A percentile compares a stretch with the other conserved stretches of the same genome.
Evolutionary conservation across 305 asterid genomes (phyloP).

Genomic region (Salvia sclarea): DNA sequence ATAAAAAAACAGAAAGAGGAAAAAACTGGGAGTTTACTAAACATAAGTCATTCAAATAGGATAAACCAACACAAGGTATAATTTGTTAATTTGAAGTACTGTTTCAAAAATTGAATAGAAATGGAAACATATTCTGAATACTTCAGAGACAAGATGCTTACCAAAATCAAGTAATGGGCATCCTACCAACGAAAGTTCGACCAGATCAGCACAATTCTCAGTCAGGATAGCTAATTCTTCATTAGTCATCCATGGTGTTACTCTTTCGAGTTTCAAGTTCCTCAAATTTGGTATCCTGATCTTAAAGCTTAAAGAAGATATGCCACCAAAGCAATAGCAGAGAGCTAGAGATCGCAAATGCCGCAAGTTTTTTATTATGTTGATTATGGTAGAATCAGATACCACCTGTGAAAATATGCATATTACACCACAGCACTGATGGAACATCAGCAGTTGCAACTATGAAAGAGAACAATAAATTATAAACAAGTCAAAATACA

Average conservation of each 20-base stretch:
- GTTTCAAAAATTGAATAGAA: no score
- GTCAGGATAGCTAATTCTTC: constrained; percentile 64
- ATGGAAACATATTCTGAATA: constrained; percentile 19
- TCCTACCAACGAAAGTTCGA: constrained; percentile 72
- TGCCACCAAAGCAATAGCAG: constrained; percentile 80
- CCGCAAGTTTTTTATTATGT: constrained; percentile 48
- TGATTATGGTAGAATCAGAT: constrained; percentile 61
- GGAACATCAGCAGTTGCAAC: constrained; percentile 17
- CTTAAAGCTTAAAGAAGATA: constrained; percentile 62
- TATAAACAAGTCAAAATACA: no score
- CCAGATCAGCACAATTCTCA: constrained; percentile 60
- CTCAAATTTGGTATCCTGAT: constrained; percentile 64
- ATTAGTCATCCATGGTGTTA: constrained; percentile 76
- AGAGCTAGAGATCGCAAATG: constrained; percentile 62
- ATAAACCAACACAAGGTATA: no score
- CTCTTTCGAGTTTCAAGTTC: constrained; percentile 85
- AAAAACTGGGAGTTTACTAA: no score
- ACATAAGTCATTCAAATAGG: no score
- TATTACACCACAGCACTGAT: constrained; percentile 1
- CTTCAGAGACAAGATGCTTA: constrained; percentile 31
- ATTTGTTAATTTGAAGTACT: no score
- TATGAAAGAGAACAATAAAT: neutral
- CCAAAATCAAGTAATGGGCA: constrained; percentile 74
- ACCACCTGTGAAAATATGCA: constrained; percentile 55
- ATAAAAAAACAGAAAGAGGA: constrained; percentile 1